These are phyloP conservation scores for Puccinia brachypodii DNA, from an alignment of 1,284 basidiomycete species.

Conservation along the genomic window DNA sequence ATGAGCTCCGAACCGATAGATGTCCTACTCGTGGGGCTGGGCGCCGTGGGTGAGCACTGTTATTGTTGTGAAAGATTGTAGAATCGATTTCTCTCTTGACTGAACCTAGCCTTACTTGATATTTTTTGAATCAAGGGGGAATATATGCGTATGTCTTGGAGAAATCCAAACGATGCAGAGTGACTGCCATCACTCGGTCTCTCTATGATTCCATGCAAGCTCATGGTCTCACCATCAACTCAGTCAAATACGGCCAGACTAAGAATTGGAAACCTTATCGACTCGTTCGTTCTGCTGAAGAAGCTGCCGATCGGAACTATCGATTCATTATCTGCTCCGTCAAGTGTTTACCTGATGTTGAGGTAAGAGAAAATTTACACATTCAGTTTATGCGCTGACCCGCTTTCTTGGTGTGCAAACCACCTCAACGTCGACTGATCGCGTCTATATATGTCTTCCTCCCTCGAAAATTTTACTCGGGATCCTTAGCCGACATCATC, in stretches of 20 bases:
- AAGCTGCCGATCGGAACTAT: conserved; percentile 48
- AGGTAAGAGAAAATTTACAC: conserved; percentile 48
- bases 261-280: conserved; percentile 49
- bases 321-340: conserved; percentile 24
- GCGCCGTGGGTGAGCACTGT: conserved; percentile 32
- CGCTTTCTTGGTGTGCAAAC: too few relatives aligned
- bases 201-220: conserved; percentile 15
- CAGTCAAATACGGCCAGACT: conserved; percentile 23
- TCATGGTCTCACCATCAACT: conserved; percentile 30
- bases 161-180: conserved; percentile 27
- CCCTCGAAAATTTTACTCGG: not conserved
- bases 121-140: conserved; percentile 10
- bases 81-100: not conserved
- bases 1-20: conserved; percentile 24
- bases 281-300: conserved; percentile 48
- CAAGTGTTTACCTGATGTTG: conserved; percentile 51
- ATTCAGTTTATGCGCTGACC: too few relatives aligned
- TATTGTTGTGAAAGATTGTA: not conserved
- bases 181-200: conserved; percentile 39
- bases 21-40: conserved; percentile 36
- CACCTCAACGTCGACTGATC: too few relatives aligned
- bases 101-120: not conserved
- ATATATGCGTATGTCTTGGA: conserved; percentile 39
- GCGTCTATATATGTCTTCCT: too few relatives aligned
- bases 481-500: conserved; percentile 14